Percentiles rank a stretch among this genome's conserved stretches.
phyloP scores from a whole-genome alignment of 75 land plant genomes.

The Cryptomeria japonica region DNA sequence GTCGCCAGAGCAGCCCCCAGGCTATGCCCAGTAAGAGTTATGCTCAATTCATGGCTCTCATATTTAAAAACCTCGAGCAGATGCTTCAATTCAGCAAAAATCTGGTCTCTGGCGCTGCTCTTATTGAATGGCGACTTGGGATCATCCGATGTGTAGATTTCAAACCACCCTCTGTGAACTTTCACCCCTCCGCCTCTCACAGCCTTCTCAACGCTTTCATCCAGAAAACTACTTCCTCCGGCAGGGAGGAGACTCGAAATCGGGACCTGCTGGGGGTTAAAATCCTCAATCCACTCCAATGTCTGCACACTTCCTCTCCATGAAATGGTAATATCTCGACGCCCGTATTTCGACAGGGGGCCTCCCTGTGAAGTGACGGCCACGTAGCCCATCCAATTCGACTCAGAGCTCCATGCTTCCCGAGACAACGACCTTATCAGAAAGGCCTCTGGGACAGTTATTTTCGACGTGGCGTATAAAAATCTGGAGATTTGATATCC shows the following conservation, averaged over 20 bases:
- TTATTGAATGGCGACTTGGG: conserved; percentile 46
- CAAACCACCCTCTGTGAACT: conserved; percentile 61
- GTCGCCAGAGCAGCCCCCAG: conserved; percentile 35
- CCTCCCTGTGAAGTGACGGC: conserved; percentile 22
- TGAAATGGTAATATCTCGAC: conserved; percentile 30
- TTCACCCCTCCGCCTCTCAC: background rate
- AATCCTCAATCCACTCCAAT: conserved; percentile 38
- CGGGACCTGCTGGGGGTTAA: conserved; percentile 6
- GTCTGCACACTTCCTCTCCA: conserved; percentile 31
- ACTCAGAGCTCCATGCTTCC: conserved; percentile 38
- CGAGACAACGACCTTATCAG: conserved; percentile 17
- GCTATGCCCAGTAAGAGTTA: conserved; percentile 74
- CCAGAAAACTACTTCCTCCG: no score
- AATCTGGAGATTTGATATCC: conserved; percentile 22
- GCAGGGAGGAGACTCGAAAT: background rate
- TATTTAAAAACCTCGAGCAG: conserved; percentile 15
- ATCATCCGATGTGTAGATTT: conserved; percentile 66
- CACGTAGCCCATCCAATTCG: conserved; percentile 46
- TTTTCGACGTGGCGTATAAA: conserved; percentile 31
- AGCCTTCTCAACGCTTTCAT: background rate
- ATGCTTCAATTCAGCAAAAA: conserved; percentile 11
- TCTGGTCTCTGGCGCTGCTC: conserved; percentile 68
- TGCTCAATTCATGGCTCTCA: conserved; percentile 19
- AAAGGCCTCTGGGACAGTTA: conserved; percentile 20
- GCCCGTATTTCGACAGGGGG: background rate